Conservation (phyloP, 148 eudicot genomes). For the Chenopodium berlandieri region DNA sequence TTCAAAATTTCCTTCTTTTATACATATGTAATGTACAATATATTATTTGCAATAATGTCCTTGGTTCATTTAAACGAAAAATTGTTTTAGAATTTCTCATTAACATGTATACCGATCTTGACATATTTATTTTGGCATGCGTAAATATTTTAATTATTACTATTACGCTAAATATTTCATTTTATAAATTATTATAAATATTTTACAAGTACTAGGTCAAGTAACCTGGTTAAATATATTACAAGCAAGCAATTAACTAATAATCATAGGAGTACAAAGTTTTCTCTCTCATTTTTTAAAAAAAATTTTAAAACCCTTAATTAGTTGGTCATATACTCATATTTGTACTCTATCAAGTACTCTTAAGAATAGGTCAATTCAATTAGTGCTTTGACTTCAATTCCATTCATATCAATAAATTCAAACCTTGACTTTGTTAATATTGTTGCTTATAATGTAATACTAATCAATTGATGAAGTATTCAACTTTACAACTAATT, state of each 20-base stretch:
- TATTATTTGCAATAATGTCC: too few relatives aligned
- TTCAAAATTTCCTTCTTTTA: too few relatives aligned
- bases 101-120: too few relatives aligned
- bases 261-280: not conserved
- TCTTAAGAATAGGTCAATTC: not conserved
- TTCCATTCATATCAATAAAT: not conserved
- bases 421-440: constrained; percentile 8
- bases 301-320: not conserved
- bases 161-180: not conserved
- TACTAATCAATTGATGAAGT: not conserved
- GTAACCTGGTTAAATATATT: too few relatives aligned
- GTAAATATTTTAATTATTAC: too few relatives aligned
- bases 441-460: not conserved
- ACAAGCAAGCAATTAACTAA: not conserved
- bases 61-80: too few relatives aligned
- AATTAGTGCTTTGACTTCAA: not conserved
- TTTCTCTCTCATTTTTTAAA: not conserved
- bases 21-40: too few relatives aligned
- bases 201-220: not conserved
- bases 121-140: too few relatives aligned
- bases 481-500: not conserved
- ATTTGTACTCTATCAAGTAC: not conserved
- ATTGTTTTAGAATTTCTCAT: too few relatives aligned
- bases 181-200: too few relatives aligned
- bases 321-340: not conserved